Evolutionary conservation across 2,329 filamentous ascomycete genomes (phyloP), one percentile per base, ranked within the genome.

Genomic region (Lecanosticta acicola): DNA sequence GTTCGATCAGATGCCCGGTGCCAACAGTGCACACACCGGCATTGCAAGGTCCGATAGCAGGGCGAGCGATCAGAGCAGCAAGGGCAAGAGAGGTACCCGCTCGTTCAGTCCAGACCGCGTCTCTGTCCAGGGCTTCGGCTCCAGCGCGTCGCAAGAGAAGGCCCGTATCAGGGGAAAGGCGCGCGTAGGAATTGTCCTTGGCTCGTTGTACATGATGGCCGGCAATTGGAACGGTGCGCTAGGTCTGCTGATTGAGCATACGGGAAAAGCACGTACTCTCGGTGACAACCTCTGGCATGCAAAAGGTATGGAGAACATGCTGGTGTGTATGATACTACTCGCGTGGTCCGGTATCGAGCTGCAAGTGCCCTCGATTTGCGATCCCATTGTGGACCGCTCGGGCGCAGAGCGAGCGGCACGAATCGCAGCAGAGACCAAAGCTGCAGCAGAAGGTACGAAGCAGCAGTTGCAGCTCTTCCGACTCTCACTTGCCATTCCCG

Each of bases 201-300:
- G 87, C 1, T 88, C 85, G 13, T 74, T 96, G 54, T 94, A 91
- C 64, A 78, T 98, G 56, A 85, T 90, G 66, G 85, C 88, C 43
- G 93, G 93, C 19, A 81, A 89, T 51, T 96, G 93, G 89, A 79
- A 76, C 39, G 90, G 97, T 68, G 90, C 91, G 5, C 67, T 97
- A 37, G 85, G 81, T 63, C 87, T 94, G 62, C 77, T 96, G 17
- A 74, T 81, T 8, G 91, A 96, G 49, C 87, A 85, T 43, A 89
- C 86, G 1, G 78, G 79, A 8, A 80, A 84, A 56, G 84, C 88
- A 13, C 84, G 87, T 58, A 82, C 81, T 32, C 78, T 86, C 48
- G 90, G 88, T 58, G 93, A 98, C 67, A 87, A 95, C 66, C 66
- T 97, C n/a, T 98, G 93, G 91, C 88, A 96, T 68, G 93, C 87